Base-by-base conservation (phyloP, 164 flowering plant species). In the Cinnamomum micranthum region DNA sequence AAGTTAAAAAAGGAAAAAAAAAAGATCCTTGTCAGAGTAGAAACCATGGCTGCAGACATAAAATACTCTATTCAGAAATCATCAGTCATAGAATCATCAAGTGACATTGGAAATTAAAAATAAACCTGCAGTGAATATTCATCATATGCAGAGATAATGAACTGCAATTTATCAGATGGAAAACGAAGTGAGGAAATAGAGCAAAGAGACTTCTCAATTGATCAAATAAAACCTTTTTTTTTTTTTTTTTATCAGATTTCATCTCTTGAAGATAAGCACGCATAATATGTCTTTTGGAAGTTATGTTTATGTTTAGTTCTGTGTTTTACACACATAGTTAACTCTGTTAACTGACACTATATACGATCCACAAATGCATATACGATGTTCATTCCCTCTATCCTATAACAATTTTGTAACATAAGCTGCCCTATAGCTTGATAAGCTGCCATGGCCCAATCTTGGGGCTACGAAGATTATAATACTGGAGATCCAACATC, bases 11-110 rank as follows among this genome's bases (percentile, higher is more conserved):
- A 41, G 2, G 0, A 41, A 41, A 41, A 41, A 1, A 41, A 25
- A 28, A 66, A 65, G 20, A 70, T 66, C 58, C 3, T 71, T 17
- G 47, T 72, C 19, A 68, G 62, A 77, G 68, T 2, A 55, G 35
- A 19, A 31, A 9, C 24, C 71, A 68, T 17, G 20, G 24, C 35
- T 20, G 70, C 70, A 67, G 20, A n/a, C 47, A 55, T 28, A 31
- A 31, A 15, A 66, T 25, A 31, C 69, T 20, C 69, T 14, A 31
- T 15, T 11, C 35, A 66, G 41, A 66, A 31, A 28, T 28, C 11
- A 25, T 28, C 33, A 67, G 41, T 15, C n/a, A 17, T 55, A 20
- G 60, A 14, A 41, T 25, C 31, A 25, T 25, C 68, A 13, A 23
- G 11, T 65, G 27, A 20, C 73, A 71, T n/a, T 41, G 50, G 20